Evolutionary conservation across 768 basidiomycete species (phyloP), one percentile per base, ranked within the genome.

Genomic region (Pulveroboletus ravenelii): DNA sequence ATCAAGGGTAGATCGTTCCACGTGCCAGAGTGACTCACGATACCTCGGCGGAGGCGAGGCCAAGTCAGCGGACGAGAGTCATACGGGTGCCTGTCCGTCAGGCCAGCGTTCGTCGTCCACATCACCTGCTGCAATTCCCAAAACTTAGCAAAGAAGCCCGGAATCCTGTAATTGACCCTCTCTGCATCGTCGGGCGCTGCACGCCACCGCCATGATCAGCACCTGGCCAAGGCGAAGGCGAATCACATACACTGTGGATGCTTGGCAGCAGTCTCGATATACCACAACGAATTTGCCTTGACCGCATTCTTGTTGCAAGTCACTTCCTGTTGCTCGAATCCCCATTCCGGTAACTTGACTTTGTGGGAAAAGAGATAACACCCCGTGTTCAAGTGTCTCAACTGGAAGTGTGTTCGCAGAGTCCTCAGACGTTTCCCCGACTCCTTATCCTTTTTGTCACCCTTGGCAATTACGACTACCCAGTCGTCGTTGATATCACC

Each of bases 241-340:
- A 18, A 57, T 7, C 39, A 78, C 89, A 62, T 64, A 94, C 87
- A 67, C 44, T 77, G 74, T 0, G 81, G 75, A 63, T 98, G 93
- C 25, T 61, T 74, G 42, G 45, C 48, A 18, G 88, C 79, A 2
- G 93, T 96, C 74, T 99, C 96, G 37, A 97, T 73, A 60, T 80
- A 92, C 96, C 96, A 98, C 53, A 98, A 64, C 29, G 93, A 93
- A 68, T 98, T 98, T 2, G 77, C 79, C 66, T 73, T 78, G 23
- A 87, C 87, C 12, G 96, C 94, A 60, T 98, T 95, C 78, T 93
- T 98, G 72, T 99, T 99, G 70, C 96, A 99, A 0, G 96, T 98
- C 45, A 99, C 96, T 63, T 99, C 96, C 66, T 99, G 96, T 68
- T 99, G 96, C 64, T 97, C 96, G 59, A 78, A 99, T 0, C 83